Percentiles rank a stretch among this genome's conserved stretches.
Conservation (phyloP, 192 early-diverging fungal species). For the Coemansia sp. region DNA sequence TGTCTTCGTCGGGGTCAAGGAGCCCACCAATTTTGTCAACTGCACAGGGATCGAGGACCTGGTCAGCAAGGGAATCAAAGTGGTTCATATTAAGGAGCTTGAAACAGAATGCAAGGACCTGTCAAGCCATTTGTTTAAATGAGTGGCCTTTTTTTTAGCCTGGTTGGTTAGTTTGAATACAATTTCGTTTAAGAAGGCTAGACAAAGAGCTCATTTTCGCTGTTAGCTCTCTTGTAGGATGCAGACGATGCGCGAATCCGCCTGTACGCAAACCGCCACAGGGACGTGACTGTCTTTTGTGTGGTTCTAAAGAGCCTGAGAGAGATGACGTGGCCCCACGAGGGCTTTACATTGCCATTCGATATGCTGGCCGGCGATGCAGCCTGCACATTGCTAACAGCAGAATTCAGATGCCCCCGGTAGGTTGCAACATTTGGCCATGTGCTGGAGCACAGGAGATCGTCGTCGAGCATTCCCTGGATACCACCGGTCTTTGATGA, state of each 20-base stretch:
- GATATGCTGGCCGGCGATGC: background rate
- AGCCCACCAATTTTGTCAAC: conserved; percentile 84
- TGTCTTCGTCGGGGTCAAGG: conserved; percentile 81
- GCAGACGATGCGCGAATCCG: conserved; percentile 4
- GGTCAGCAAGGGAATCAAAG: conserved; percentile 63
- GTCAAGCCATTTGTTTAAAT: conserved; percentile 59
- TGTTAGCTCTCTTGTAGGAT: background rate
- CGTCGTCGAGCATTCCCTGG: too few relatives aligned
- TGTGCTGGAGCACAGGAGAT: too few relatives aligned
- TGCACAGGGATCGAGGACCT: conserved; percentile 76
- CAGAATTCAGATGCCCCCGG: background rate
- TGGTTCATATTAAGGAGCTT: conserved; percentile 68
- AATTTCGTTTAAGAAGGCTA: background rate
- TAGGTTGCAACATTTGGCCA: background rate
- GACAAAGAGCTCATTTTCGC: background rate
- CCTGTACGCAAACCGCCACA: background rate
- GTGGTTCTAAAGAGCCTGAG: background rate
- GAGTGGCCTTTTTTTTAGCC: background rate
- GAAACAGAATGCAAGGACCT: conserved; percentile 70
- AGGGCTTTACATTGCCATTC: background rate
- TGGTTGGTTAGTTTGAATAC: background rate
- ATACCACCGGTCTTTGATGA: too few relatives aligned
- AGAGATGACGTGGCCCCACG: background rate
- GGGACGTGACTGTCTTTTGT: background rate
- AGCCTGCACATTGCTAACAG: background rate